phyloP scores from a whole-genome alignment of 208 protist species.

The Wallacemonas collosoma region DNA sequence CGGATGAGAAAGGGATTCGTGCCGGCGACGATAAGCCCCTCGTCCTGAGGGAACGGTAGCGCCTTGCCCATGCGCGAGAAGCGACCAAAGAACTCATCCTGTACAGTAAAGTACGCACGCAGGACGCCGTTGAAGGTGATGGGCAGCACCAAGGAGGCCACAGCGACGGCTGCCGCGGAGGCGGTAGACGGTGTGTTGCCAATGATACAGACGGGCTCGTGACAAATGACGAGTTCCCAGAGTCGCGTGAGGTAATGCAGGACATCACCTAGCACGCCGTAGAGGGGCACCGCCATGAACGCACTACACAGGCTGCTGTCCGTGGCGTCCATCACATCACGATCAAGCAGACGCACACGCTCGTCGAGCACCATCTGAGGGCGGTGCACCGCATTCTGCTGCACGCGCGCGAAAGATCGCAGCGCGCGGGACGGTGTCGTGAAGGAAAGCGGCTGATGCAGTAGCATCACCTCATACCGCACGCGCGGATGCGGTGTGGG shows the following conservation, averaged over 20 bases:
- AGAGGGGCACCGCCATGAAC: constrained; percentile 60
- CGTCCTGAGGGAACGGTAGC: constrained; percentile 49
- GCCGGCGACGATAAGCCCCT: constrained; percentile 63
- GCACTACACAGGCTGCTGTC: constrained; percentile 15
- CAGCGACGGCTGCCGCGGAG: constrained; percentile 59
- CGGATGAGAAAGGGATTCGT: constrained; percentile 87
- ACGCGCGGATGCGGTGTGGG: constrained; percentile 77
- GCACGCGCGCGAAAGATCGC: constrained; percentile 11
- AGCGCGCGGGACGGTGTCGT: constrained; percentile 58
- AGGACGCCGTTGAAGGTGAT: constrained; percentile 71
- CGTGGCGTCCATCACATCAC: constrained; percentile 7
- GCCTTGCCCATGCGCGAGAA: constrained; percentile 71
- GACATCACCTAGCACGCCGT: constrained; percentile 61
- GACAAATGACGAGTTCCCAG: constrained; percentile 82
- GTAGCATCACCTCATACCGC: constrained; percentile 71
- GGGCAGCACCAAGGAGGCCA: constrained; percentile 75
- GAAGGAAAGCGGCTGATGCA: constrained; percentile 75
- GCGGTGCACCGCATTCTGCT: constrained; percentile 19
- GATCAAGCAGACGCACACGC: constrained; percentile 12
- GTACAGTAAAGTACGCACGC: constrained; percentile 83
- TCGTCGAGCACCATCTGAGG: constrained; percentile 22
- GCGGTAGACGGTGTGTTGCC: constrained; percentile 81
- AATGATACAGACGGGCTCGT: constrained; percentile 81
- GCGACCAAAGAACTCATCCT: constrained; percentile 68
- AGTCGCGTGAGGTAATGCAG: constrained; percentile 77